phyloP scores from a whole-genome alignment of 208 protist genomes.

The Angomonas ambiguus region DNA sequence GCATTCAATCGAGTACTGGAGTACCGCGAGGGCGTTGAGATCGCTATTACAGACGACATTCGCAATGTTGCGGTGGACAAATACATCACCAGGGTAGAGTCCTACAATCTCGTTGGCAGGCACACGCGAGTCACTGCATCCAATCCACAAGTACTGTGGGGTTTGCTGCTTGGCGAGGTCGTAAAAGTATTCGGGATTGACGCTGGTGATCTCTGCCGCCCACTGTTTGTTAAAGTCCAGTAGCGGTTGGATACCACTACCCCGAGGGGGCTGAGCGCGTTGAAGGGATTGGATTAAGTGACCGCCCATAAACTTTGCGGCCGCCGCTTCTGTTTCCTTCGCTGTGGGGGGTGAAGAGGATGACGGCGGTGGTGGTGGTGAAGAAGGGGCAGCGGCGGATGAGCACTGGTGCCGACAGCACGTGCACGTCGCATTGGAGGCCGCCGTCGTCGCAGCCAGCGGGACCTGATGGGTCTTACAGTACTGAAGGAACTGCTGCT shows the following conservation, averaged over 20 bases:
- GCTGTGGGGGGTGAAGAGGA: neutral
- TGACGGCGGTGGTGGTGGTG: neutral
- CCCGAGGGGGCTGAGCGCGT: constrained; percentile 52
- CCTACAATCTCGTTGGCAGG: constrained; percentile 86
- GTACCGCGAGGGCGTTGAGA: constrained; percentile 86
- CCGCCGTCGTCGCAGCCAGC: neutral
- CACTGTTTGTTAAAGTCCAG: constrained; percentile 89
- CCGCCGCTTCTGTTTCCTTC: constrained; percentile 13
- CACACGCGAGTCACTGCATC: constrained; percentile 88
- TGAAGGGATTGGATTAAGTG: constrained; percentile 57
- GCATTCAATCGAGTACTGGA: constrained; percentile 93
- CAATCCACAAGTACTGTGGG: constrained; percentile 93
- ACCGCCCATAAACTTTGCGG: constrained; percentile 30
- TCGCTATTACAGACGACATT: constrained; percentile 91
- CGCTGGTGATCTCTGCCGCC: constrained; percentile 57
- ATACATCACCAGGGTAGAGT: constrained; percentile 89
- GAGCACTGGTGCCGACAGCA: constrained; percentile 3
- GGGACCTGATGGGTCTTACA: neutral
- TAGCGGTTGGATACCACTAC: constrained; percentile 69
- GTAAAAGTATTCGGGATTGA: constrained; percentile 88
- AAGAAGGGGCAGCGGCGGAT: neutral
- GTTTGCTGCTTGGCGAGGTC: constrained; percentile 69
- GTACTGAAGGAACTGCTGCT: neutral
- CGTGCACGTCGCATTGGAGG: neutral
- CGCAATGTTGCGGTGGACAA: constrained; percentile 94